Conservation (phyloP, 495 filamentous ascomycete genomes). For the Penicillium manginii region DNA sequence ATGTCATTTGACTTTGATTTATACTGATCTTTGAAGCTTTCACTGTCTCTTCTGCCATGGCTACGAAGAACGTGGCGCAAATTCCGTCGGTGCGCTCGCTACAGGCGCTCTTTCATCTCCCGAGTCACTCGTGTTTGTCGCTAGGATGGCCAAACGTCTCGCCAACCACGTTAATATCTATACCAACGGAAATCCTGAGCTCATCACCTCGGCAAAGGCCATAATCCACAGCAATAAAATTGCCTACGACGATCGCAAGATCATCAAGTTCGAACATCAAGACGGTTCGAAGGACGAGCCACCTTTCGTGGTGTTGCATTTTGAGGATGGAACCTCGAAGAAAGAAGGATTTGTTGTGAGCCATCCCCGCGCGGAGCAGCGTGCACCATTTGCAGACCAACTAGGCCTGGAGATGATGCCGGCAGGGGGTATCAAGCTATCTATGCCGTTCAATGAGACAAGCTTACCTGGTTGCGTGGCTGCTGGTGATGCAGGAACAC, state of each 20-base stretch:
- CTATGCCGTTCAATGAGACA: slow-evolving; percentile 1
- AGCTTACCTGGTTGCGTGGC: background rate
- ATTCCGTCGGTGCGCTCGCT: slow-evolving; percentile 35
- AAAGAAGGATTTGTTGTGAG: background rate
- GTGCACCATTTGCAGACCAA: background rate
- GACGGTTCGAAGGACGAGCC: background rate
- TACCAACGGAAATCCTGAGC: background rate
- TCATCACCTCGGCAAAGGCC: background rate
- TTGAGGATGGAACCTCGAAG: background rate
- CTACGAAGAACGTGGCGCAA: slow-evolving; percentile 43
- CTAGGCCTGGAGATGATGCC: background rate
- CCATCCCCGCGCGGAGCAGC: background rate
- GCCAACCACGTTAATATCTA: slow-evolving; percentile 1
- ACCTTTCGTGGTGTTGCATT: background rate
- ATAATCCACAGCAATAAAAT: background rate
- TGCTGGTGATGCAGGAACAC: slow-evolving; percentile 1
- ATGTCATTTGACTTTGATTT: background rate
- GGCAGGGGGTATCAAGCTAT: background rate
- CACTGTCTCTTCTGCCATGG: slow-evolving; percentile 55
- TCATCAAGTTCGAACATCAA: background rate
- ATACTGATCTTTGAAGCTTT: slow-evolving; percentile 31
- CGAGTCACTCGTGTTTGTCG: background rate
- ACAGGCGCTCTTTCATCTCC: background rate
- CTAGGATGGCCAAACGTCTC: slow-evolving; percentile 1
- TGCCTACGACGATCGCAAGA: background rate